These are phyloP conservation scores for Penicillium bialowiezense DNA, from an alignment of 495 filamentous ascomycete genomes.

Conservation along the genomic window DNA sequence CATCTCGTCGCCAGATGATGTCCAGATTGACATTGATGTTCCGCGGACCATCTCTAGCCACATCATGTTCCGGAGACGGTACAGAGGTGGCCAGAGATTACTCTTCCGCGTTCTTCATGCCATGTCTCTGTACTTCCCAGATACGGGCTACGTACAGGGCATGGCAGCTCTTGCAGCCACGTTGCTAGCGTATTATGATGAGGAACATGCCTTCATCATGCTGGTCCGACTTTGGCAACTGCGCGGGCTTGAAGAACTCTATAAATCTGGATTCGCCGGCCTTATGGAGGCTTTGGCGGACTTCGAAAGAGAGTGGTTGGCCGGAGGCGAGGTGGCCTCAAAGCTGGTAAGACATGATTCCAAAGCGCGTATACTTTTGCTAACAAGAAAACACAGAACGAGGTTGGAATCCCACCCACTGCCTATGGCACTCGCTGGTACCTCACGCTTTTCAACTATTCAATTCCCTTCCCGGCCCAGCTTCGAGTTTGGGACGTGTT, in stretches of 20 bases:
- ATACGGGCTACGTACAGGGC: constrained; percentile 93
- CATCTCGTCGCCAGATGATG: constrained; percentile 79
- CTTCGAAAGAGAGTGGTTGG: constrained; percentile 85
- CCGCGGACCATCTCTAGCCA: constrained; percentile 93
- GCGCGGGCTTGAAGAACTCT: constrained; percentile 80
- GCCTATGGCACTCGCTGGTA: constrained; percentile 98
- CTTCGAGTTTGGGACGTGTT: constrained; percentile 99
- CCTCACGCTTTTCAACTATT: constrained; percentile 95
- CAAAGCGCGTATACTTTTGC: not conserved
- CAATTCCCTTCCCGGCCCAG: constrained; percentile 92
- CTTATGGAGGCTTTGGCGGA: constrained; percentile 85
- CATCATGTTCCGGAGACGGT: constrained; percentile 94
- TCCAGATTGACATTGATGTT: constrained; percentile 97
- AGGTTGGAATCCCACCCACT: constrained; percentile 79
- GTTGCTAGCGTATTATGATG: constrained; percentile 93
- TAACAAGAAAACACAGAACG: constrained; percentile 50
- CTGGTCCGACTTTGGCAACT: constrained; percentile 87
- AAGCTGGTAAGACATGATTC: constrained; percentile 63
- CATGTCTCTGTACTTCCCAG: constrained; percentile 86
- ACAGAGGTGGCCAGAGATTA: constrained; percentile 85
- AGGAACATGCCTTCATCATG: constrained; percentile 94
- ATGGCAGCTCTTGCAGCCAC: constrained; percentile 96
- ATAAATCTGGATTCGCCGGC: constrained; percentile 78
- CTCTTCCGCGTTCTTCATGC: constrained; percentile 92
- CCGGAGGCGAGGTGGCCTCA: constrained; percentile 65